phyloP scores from a whole-genome alignment of 495 filamentous ascomycete species.

The Neurospora cerealis region DNA sequence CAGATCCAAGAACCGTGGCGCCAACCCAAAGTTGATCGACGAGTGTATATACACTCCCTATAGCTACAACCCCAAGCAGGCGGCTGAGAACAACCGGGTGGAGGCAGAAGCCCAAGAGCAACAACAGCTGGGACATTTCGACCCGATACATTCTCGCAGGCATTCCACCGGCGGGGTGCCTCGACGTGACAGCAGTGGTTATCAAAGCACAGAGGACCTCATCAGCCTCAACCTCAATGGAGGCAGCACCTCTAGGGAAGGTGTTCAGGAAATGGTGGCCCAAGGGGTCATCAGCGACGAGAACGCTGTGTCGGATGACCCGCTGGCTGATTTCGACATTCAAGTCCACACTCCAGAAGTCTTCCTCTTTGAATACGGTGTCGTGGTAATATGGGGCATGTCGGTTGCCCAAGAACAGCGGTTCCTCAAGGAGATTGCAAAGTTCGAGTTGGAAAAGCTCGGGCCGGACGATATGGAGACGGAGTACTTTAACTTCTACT shows the following conservation, averaged over 20 bases:
- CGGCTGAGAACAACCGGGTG: neutral
- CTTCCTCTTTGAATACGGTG: conserved; percentile 94
- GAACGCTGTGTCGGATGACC: conserved; percentile 16
- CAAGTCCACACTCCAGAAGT: conserved; percentile 82
- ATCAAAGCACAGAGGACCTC: conserved; percentile 19
- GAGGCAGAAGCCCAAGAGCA: conserved; percentile 18
- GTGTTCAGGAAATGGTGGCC: conserved; percentile 17
- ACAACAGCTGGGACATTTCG: conserved; percentile 39
- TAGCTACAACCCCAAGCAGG: conserved; percentile 47
- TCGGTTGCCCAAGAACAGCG: conserved; percentile 68
- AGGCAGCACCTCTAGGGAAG: conserved; percentile 8
- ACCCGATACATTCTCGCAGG: conserved; percentile 44
- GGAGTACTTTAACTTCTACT: conserved; percentile 98
- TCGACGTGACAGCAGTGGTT: neutral
- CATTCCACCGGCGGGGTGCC: conserved; percentile 20
- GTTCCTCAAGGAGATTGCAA: conserved; percentile 89
- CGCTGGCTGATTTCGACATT: conserved; percentile 52
- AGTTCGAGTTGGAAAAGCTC: conserved; percentile 87
- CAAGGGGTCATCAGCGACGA: conserved; percentile 16
- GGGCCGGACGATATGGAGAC: conserved; percentile 81
- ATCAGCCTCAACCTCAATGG: conserved; percentile 11
- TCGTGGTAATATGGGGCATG: conserved; percentile 99
- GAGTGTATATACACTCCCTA: conserved; percentile 96
- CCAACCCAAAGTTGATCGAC: conserved; percentile 84
- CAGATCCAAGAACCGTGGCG: conserved; percentile 57